Conservation (phyloP, 768 basidiomycete genomes). For the Mycena latifolia region DNA sequence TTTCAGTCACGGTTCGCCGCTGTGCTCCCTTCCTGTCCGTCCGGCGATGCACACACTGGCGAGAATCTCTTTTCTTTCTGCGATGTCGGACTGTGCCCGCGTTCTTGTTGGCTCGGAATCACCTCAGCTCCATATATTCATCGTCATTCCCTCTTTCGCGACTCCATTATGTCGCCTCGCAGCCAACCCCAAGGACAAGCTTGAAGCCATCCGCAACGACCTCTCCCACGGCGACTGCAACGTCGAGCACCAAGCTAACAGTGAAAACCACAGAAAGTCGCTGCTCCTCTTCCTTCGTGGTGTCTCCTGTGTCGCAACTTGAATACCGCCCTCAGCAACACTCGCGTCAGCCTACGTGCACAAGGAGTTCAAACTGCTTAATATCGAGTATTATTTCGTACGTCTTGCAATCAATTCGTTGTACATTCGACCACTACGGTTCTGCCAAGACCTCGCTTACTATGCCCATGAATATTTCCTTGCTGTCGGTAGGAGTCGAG, state of each 20-base stretch:
- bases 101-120: background rate
- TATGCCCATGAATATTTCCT: constrained; percentile 51
- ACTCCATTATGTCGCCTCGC: constrained; percentile 41
- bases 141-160: constrained; percentile 13
- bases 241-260: constrained; percentile 19
- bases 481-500: constrained; percentile 40
- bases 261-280: constrained; percentile 21
- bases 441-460: constrained; percentile 42
- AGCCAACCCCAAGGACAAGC: constrained; percentile 33
- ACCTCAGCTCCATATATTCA: constrained; percentile 47
- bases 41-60: background rate
- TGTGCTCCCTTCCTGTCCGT: too few relatives aligned
- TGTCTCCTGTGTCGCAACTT: constrained; percentile 13
- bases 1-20: too few relatives aligned
- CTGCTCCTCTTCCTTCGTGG: constrained; percentile 16
- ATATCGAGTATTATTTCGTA: constrained; percentile 6
- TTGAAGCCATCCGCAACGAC: constrained; percentile 37
- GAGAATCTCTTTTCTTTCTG: background rate
- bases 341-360: constrained; percentile 16
- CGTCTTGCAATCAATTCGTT: background rate
- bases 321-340: constrained; percentile 21
- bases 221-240: constrained; percentile 21
- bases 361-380: background rate
- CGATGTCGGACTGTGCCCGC: constrained; percentile 41
- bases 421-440: constrained; percentile 6